phyloP scores from a whole-genome alignment of 768 basidiomycete species.

The Calocera cornea region DNA sequence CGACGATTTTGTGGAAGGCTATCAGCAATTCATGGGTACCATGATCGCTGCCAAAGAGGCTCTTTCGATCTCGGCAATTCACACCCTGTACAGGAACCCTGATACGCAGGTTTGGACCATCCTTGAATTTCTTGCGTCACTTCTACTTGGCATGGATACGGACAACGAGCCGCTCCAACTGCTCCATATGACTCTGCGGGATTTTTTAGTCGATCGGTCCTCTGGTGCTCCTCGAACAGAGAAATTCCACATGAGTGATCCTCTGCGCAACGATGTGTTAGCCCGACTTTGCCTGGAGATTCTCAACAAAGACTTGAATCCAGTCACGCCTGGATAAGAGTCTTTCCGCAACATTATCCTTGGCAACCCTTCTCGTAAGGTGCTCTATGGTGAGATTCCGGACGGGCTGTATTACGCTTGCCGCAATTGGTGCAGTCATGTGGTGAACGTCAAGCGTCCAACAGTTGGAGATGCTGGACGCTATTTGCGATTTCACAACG shows the following conservation, averaged over 20 bases:
- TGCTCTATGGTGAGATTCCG: no score
- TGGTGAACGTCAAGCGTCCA: no score
- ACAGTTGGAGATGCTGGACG: no score
- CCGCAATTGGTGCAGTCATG: no score
- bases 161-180: not conserved
- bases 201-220: not conserved
- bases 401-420: no score
- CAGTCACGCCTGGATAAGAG: no score
- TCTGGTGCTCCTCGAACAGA: not conserved
- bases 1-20: not conserved
- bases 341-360: no score
- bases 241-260: not conserved
- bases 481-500: no score
- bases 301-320: no score
- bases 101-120: not conserved
- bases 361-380: no score
- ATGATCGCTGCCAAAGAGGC: not conserved
- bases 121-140: not conserved
- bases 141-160: not conserved
- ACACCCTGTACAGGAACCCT: not conserved
- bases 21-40: not conserved
- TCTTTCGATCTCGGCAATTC: not conserved
- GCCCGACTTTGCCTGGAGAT: no score
- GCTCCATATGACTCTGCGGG: not conserved
- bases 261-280: not conserved